Evolutionary conservation across 805 yeast species (phyloP).

Genomic region (Saturnispora serradocipensis): DNA sequence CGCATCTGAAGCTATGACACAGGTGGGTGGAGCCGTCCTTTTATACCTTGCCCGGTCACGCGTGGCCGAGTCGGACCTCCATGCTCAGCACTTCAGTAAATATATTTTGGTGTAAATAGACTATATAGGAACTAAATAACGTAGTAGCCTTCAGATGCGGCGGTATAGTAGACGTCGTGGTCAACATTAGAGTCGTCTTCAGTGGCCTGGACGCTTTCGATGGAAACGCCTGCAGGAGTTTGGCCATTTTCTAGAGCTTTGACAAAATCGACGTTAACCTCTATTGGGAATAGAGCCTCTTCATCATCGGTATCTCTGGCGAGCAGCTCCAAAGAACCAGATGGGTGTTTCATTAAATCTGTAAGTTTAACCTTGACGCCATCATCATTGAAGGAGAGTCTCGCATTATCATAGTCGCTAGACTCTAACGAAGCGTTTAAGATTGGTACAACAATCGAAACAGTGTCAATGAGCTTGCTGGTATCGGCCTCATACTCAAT

Average conservation of each 20-base stretch:
- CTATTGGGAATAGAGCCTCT: constrained; percentile 84
- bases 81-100: constrained; percentile 2
- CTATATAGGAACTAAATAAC: constrained; percentile 29
- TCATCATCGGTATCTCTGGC: constrained; percentile 62
- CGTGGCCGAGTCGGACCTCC: not conserved
- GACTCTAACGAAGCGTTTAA: constrained; percentile 44
- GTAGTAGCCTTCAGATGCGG: constrained; percentile 50
- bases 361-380: constrained; percentile 63
- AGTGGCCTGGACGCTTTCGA: constrained; percentile 53
- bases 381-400: constrained; percentile 51
- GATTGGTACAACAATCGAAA: constrained; percentile 55
- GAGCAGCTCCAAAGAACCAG: constrained; percentile 73
- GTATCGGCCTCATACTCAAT: constrained; percentile 76
- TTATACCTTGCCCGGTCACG: not conserved
- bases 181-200: constrained; percentile 42
- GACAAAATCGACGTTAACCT: constrained; percentile 48
- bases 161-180: constrained; percentile 53
- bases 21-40: not conserved
- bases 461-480: constrained; percentile 42
- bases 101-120: not conserved
- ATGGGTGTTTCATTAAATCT: constrained; percentile 36
- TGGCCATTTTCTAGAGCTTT: constrained; percentile 17
- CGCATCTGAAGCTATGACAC: not conserved
- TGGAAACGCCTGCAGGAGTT: constrained; percentile 51
- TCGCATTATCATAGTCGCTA: constrained; percentile 46